A percentile compares a stretch with the other conserved stretches of the same genome.
Evolutionary conservation across 257 asterid genomes (phyloP).

Genomic region (Solanum chilense): DNA sequence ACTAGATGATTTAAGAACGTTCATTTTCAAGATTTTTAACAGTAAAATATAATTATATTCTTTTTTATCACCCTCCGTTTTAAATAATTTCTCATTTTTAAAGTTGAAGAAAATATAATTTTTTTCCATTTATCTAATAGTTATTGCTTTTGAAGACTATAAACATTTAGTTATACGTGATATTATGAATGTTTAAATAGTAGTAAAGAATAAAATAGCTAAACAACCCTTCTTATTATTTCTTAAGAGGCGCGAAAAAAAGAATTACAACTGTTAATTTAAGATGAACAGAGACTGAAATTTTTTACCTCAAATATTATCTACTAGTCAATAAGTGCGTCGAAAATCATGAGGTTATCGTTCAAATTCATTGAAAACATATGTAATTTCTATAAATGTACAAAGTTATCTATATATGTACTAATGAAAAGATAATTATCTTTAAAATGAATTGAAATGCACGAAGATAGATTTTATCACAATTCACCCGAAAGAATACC

Average conservation of each 20-base stretch:
- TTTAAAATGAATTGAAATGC: neutral
- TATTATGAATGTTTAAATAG: neutral
- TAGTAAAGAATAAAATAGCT: neutral
- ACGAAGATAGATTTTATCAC: neutral
- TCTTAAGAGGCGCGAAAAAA: neutral
- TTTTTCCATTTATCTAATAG: too few species aligned
- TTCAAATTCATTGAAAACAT: neutral
- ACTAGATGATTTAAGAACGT: neutral
- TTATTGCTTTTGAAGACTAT: neutral
- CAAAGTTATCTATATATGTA: neutral
- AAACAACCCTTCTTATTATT: neutral
- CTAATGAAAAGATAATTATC: accelerated
- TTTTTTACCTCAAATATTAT: neutral
- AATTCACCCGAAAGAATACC: neutral
- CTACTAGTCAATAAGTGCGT: accelerated
- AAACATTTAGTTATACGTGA: neutral
- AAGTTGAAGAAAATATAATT: neutral
- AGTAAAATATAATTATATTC: neutral
- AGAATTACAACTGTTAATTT: too few species aligned
- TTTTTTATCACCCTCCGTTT: neutral
- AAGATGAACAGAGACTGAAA: neutral
- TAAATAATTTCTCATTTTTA: neutral
- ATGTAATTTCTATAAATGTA: neutral
- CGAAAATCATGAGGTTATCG: neutral
- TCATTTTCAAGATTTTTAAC: neutral